These are phyloP conservation scores for Oryza punctata DNA, from an alignment of 176 grass and related monocot genomes.

Conservation along the genomic window DNA sequence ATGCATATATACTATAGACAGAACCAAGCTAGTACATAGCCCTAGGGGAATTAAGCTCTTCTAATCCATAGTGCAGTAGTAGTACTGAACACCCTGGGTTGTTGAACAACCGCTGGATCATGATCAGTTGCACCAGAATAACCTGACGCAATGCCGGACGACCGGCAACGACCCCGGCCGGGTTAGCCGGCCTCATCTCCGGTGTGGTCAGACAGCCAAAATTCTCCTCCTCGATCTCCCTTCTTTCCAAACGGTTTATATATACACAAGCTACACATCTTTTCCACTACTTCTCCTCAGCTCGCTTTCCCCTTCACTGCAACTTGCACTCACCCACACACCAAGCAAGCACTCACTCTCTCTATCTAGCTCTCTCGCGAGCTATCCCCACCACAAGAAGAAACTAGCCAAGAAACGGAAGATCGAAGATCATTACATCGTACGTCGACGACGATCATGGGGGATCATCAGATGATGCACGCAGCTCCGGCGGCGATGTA, in stretches of 20 bases:
- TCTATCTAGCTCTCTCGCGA: neutral
- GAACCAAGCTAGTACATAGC: neutral
- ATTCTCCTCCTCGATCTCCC: conserved; percentile 20
- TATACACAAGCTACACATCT: conserved; percentile 43
- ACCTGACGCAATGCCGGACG: conserved; percentile 52
- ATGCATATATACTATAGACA: neutral
- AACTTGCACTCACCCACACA: conserved; percentile 43
- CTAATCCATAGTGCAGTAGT: neutral
- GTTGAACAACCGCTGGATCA: conserved; percentile 51
- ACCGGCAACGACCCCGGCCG: conserved; percentile 44
- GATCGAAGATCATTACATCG: neutral
- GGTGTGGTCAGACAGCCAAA: conserved; percentile 52
- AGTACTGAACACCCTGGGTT: conserved; percentile 16
- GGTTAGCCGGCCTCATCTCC: neutral
- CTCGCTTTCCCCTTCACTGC: conserved; percentile 31
- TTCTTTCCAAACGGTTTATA: conserved; percentile 55
- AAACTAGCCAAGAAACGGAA: conserved; percentile 31
- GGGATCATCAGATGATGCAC: conserved; percentile 62
- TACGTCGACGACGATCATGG: conserved; percentile 30
- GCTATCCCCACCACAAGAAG: neutral
- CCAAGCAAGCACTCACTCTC: conserved; percentile 40
- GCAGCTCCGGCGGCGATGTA: conserved; percentile 53
- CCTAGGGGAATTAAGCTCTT: neutral
- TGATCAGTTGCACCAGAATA: conserved; percentile 58
- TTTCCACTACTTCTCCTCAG: conserved; percentile 36